A percentile compares a stretch with the other conserved stretches of the same genome.
These are phyloP conservation scores for Verticillium klebahnii DNA, from an alignment of 2,329 filamentous ascomycete species.

Conservation along the genomic window DNA sequence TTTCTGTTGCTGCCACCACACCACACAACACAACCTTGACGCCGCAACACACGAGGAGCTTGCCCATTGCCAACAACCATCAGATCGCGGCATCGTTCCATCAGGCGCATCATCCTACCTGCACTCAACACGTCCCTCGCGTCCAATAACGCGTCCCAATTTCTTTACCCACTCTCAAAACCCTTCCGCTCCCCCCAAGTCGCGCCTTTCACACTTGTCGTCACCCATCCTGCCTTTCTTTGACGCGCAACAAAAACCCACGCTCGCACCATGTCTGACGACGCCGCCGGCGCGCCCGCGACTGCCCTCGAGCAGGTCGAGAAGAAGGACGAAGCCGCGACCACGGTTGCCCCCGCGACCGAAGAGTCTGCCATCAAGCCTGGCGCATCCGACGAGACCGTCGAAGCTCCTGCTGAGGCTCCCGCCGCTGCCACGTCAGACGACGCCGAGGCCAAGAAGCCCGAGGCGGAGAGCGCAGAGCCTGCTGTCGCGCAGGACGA, in stretches of 20 bases:
- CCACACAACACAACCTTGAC: background rate
- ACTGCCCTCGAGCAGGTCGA: constrained; percentile 10
- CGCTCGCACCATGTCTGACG: constrained; percentile 31
- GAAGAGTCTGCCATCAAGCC: constrained; percentile 12
- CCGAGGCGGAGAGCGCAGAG: constrained; percentile 20
- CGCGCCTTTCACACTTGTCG: background rate
- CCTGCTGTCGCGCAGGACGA: constrained; percentile 17
- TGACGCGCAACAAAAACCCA: constrained; percentile 8
- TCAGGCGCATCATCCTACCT: background rate
- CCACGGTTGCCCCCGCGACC: constrained; percentile 24
- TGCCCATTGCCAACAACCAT: background rate
- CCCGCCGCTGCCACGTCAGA: constrained; percentile 7
- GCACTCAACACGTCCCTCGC: background rate
- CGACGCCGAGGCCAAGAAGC: constrained; percentile 12
- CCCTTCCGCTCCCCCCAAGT: background rate
- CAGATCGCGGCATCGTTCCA: background rate
- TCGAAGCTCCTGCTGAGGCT: constrained; percentile 16
- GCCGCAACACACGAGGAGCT: background rate
- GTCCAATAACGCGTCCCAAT: background rate
- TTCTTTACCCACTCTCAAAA: background rate
- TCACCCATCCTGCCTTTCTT: constrained; percentile 1
- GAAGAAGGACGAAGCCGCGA: constrained; percentile 28
- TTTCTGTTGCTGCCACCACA: background rate
- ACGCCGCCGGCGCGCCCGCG: constrained; percentile 18
- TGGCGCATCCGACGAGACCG: constrained; percentile 16